Percentiles rank a stretch among this genome's conserved stretches.
Evolutionary conservation across 2,329 filamentous ascomycete species (phyloP).

Genomic region (Raffaelea albimanens): DNA sequence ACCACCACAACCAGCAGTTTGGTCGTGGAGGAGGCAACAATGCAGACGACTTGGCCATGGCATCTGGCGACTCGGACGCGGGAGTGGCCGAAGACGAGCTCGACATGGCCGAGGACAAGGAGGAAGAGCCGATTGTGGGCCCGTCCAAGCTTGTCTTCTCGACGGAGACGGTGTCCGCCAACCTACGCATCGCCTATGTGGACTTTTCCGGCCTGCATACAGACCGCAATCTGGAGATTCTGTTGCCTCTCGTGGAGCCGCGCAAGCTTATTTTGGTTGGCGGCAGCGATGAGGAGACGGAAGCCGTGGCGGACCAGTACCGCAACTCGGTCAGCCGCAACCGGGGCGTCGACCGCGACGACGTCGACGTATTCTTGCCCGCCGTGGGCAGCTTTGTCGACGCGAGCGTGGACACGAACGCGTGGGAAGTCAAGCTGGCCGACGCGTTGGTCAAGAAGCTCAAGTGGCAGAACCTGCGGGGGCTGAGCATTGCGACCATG

Average conservation of each 20-base stretch:
- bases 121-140: conserved; percentile 41
- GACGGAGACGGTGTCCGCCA: conserved; percentile 54
- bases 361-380: conserved; percentile 74
- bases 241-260: conserved; percentile 88
- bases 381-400: conserved; percentile 64
- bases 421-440: conserved; percentile 89
- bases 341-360: conserved; percentile 31
- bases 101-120: conserved; percentile 49
- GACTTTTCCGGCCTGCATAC: conserved; percentile 92
- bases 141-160: conserved; percentile 68
- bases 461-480: conserved; percentile 90
- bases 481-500: conserved; percentile 84
- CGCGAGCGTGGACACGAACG: conserved; percentile 94
- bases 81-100: conserved; percentile 35
- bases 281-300: conserved; percentile 70
- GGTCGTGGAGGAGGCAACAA: neutral
- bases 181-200: conserved; percentile 73
- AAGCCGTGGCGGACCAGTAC: conserved; percentile 69
- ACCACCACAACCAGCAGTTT: neutral
- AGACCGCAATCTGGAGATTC: conserved; percentile 84
- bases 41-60: neutral
- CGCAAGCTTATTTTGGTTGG: conserved; percentile 90
- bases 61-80: neutral
- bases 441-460: conserved; percentile 76
- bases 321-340: conserved; percentile 51